These are phyloP conservation scores for Rheum nobile DNA, from an alignment of 148 eudicot species.

Conservation along the genomic window DNA sequence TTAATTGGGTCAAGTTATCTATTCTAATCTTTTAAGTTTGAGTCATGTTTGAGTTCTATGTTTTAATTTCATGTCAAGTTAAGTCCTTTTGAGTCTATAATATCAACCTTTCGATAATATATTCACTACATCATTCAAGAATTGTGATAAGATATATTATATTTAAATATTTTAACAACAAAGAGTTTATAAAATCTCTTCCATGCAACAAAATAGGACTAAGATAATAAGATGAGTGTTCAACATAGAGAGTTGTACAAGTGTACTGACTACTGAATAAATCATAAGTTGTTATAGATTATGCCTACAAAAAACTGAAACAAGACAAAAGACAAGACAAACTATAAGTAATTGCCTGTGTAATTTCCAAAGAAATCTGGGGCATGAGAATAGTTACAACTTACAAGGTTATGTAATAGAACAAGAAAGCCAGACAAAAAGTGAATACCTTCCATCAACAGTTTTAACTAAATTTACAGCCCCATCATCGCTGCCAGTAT, in stretches of 20 bases:
- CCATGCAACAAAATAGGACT: neutral
- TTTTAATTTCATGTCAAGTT: no score
- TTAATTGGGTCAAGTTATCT: no score
- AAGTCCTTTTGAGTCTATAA: no score
- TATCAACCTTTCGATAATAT: constrained; percentile 85
- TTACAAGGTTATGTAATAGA: neutral
- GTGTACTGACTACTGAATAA: neutral
- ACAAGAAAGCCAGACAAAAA: constrained; percentile 4
- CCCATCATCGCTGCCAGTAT: constrained; percentile 98
- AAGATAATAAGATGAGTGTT: neutral
- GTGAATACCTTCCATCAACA: constrained; percentile 72
- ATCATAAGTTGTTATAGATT: neutral
- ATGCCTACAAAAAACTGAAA: neutral
- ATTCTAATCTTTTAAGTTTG: no score
- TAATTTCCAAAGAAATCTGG: neutral
- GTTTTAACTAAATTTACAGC: constrained; percentile 86
- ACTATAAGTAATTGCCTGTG: neutral
- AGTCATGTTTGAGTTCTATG: no score
- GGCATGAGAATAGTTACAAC: neutral
- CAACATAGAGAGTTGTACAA: neutral
- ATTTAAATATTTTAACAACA: neutral
- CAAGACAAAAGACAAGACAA: neutral
- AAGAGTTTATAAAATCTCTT: neutral
- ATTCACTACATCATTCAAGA: constrained; percentile 58
- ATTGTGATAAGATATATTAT: neutral